phyloP scores from a whole-genome alignment of 106 monocot genomes.

The Ottelia alismoides region DNA sequence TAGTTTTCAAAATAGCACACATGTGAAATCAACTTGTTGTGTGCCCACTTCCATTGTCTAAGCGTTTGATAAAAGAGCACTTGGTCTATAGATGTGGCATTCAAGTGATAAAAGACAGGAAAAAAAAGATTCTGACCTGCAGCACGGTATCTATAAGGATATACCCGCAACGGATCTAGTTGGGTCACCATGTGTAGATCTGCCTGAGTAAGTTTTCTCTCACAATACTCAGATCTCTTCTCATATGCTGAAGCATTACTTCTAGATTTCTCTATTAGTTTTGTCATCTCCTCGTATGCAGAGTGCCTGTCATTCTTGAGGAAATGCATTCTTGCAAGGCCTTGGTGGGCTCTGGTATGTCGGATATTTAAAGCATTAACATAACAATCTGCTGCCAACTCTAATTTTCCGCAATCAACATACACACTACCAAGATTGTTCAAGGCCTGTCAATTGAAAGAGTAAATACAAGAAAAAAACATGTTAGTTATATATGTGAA shows the following conservation, averaged over 20 bases:
- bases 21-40: too few species aligned
- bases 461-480: too few species aligned
- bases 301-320: constrained; percentile 60
- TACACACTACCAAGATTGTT: constrained; percentile 97
- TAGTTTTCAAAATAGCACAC: too few species aligned
- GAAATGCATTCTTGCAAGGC: constrained; percentile 87
- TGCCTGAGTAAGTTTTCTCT: constrained; percentile 64
- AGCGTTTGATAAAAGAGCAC: too few species aligned
- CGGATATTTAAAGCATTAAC: constrained; percentile 79
- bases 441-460: constrained; percentile 57
- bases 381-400: constrained; percentile 86
- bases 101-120: too few species aligned
- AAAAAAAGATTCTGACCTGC: constrained; percentile 48
- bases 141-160: constrained; percentile 95
- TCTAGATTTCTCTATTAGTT: constrained; percentile 72
- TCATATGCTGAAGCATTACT: constrained; percentile 97
- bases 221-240: constrained; percentile 92
- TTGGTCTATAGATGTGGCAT: too few species aligned
- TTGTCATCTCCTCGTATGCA: constrained; percentile 93
- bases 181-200: constrained; percentile 86
- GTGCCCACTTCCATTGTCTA: too few species aligned
- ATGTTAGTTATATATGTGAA: too few species aligned
- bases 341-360: constrained; percentile 92
- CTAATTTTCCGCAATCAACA: constrained; percentile 86
- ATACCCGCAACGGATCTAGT: constrained; percentile 82